A percentile compares a stretch with the other conserved stretches of the same genome.
These are phyloP conservation scores for Podosphaera xanthii DNA, from an alignment of 2,329 filamentous ascomycete species.

Conservation along the genomic window DNA sequence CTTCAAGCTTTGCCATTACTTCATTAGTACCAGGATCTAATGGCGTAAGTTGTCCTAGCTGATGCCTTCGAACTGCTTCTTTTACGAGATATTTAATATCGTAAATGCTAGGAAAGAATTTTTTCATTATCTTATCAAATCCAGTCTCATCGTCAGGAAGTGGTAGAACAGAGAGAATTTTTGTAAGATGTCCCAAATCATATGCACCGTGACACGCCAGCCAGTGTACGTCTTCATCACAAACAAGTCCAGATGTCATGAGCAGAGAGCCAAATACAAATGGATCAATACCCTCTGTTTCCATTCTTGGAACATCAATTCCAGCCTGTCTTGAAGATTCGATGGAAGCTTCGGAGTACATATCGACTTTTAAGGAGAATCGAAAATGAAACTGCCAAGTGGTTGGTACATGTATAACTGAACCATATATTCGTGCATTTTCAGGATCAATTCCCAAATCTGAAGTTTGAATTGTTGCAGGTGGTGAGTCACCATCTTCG, in stretches of 20 bases:
- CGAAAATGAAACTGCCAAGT: constrained; percentile 99
- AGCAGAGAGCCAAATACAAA: constrained; percentile 72
- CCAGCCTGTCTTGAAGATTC: constrained; percentile 74
- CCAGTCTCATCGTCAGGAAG: constrained; percentile 76
- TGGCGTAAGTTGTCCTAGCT: constrained; percentile 36
- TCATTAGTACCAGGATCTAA: constrained; percentile 42
- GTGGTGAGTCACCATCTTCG: constrained; percentile 67
- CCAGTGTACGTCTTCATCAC: constrained; percentile 77
- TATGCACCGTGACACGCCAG: constrained; percentile 96
- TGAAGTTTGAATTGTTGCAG: constrained; percentile 32
- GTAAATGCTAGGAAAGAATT: constrained; percentile 82
- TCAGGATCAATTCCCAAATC: constrained; percentile 19
- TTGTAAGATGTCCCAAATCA: constrained; percentile 93
- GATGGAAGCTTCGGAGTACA: constrained; percentile 93
- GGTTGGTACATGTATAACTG: constrained; percentile 39
- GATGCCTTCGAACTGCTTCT: constrained; percentile 50
- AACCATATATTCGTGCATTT: constrained; percentile 21
- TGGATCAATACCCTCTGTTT: constrained; percentile 76
- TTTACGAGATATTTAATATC: constrained; percentile 98
- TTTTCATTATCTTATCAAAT: constrained; percentile 71
- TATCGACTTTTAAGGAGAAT: constrained; percentile 82
- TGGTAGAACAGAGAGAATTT: constrained; percentile 63
- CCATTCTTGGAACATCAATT: constrained; percentile 71
- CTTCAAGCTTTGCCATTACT: constrained; percentile 64
- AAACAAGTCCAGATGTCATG: constrained; percentile 77